A percentile compares a stretch with the other conserved stretches of the same genome.
These are phyloP conservation scores for Eucalyptus camaldulensis DNA, from an alignment of 345 rosid genomes.

Conservation along the genomic window DNA sequence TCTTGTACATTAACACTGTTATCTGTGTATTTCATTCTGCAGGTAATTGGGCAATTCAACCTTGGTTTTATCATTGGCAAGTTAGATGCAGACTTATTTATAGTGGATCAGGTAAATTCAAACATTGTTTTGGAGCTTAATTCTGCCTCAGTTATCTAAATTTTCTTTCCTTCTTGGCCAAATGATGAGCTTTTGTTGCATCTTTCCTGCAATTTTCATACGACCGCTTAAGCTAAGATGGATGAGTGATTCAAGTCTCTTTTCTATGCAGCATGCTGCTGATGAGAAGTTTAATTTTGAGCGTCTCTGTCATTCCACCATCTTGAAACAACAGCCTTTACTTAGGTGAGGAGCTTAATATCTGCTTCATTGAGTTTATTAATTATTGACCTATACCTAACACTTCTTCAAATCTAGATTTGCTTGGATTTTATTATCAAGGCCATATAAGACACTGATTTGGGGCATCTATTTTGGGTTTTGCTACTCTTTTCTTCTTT, in stretches of 20 bases:
- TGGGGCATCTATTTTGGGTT: neutral
- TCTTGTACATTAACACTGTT: neutral
- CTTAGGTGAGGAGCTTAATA: conserved; percentile 50
- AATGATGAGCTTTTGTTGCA: neutral
- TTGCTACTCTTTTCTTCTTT: neutral
- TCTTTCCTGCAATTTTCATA: neutral
- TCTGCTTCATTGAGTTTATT: neutral
- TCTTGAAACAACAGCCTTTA: conserved; percentile 91
- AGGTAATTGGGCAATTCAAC: conserved; percentile 98
- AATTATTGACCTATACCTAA: neutral
- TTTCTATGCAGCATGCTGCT: conserved; percentile 81
- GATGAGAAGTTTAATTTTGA: conserved; percentile 98
- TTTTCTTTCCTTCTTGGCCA: neutral
- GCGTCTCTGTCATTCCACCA: conserved; percentile 67
- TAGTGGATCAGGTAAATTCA: conserved; percentile 85
- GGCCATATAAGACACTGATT: neutral
- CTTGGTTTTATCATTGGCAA: conserved; percentile 95
- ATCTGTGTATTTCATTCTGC: neutral
- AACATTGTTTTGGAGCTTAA: neutral
- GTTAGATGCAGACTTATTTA: conserved; percentile 81
- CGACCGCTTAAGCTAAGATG: neutral
- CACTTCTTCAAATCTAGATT: neutral
- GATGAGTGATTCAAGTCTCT: conserved; percentile 1
- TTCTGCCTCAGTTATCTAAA: neutral
- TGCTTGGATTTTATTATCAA: neutral